Evolutionary conservation across 257 asterid species (phyloP).

Genomic region (Ilex aquifolium): DNA sequence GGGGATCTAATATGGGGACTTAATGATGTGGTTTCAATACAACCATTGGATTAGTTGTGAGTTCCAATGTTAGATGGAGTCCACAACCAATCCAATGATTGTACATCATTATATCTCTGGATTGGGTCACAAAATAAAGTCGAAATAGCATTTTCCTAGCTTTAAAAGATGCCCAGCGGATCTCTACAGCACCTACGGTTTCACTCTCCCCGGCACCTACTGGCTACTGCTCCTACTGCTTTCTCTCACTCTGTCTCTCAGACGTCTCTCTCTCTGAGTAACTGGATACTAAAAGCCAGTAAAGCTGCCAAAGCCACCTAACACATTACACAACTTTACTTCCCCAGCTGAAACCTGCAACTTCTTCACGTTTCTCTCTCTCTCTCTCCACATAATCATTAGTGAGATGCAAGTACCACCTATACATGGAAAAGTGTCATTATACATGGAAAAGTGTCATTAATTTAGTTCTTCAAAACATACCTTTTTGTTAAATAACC

Average conservation of each 20-base stretch:
- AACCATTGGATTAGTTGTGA: too few species aligned
- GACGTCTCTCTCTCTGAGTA: slow-evolving; percentile 37
- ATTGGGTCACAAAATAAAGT: neutral
- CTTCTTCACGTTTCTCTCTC: slow-evolving; percentile 14
- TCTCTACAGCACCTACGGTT: slow-evolving; percentile 3
- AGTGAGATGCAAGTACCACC: slow-evolving; percentile 3
- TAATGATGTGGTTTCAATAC: too few species aligned
- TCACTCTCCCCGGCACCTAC: neutral
- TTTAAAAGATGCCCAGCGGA: slow-evolving; percentile 10
- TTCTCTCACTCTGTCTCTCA: too few species aligned
- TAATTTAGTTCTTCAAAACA: neutral
- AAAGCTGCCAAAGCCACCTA: slow-evolving; percentile 16
- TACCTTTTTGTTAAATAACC: slow-evolving; percentile 34
- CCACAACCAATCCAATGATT: too few species aligned
- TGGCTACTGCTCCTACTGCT: slow-evolving; percentile 4
- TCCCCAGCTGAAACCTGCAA: slow-evolving; percentile 8
- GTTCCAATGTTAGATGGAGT: too few species aligned
- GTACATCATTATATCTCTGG: too few species aligned
- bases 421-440: slow-evolving; percentile 15
- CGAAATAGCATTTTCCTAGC: slow-evolving; percentile 14
- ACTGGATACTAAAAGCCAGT: slow-evolving; percentile 17
- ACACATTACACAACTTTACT: neutral
- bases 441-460: slow-evolving; percentile 14
- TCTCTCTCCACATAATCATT: slow-evolving; percentile 3
- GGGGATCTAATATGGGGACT: too few species aligned